Base-by-base conservation (phyloP, 1,284 basidiomycete genomes). In the Sporisorium iseilematis-ciliati region DNA sequence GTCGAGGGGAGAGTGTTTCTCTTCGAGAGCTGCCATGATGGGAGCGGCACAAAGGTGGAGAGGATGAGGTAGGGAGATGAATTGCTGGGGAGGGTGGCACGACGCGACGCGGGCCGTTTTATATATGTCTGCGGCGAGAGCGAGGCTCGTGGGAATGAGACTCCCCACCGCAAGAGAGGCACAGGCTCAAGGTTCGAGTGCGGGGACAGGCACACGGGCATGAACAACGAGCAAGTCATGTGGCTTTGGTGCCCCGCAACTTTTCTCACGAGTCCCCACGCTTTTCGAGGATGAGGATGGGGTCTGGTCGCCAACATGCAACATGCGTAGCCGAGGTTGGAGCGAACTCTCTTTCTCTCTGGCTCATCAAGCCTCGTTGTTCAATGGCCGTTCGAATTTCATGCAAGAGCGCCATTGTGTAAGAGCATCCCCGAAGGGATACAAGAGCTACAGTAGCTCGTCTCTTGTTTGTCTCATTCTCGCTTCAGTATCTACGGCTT, bases 21-120 rank as follows among this genome's bases (percentile, higher is more conserved):
- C 53, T 40, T 66, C 59, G 42, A 65, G 33, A 11, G 53, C 60
- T 20, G 67, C 52, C 73, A 75, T 75, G 41, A 11, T 63, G 59
- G 8, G 23, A n/a, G 18, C 38, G n/a, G n/a, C n/a, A n/a, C n/a
- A n/a, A n/a, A 23, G 42, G 16, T 11, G 10, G 6, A 33, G 35
- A 11, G 10, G 23, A 21, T 20, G 33, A n/a, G n/a, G n/a, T n/a
- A n/a, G 20, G 26, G 7, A 23, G 42, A 43, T 46, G 3, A 26
- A 18, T 25, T 29, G 38, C 26, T 21, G n/a, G 23, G 45, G 20
- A 20, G 7, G 7, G 4, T 26, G 7, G 11, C 14, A 31, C 11
- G 35, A 31, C 11, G 35, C 51, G 25, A 5, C 18, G 23, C 7
- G 25, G 8, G 25, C 40, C n/a, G 18, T 2, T 26, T 54, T 55